Percentiles rank a stretch among this genome's conserved stretches.
phyloP scores from a whole-genome alignment of 176 grass and related monocot species.

The Oryza longistaminata region DNA sequence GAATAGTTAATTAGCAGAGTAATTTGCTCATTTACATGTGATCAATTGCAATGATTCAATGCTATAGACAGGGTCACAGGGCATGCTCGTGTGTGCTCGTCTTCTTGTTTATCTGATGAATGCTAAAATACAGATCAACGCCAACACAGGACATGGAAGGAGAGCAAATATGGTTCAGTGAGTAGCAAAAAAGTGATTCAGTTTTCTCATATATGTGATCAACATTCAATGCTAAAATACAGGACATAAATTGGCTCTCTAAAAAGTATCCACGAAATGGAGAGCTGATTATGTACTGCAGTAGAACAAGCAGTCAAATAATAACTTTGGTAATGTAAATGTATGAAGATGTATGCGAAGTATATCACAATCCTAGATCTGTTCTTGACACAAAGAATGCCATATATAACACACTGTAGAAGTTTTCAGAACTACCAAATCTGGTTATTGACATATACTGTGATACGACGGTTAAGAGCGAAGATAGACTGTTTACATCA shows the following conservation, averaged over 20 bases:
- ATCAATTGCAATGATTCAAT: background rate
- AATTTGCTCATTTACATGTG: background rate
- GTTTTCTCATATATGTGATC: background rate
- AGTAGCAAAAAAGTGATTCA: too few relatives aligned
- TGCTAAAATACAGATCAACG: background rate
- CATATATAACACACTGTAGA: background rate
- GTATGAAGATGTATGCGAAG: background rate
- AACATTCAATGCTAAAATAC: background rate
- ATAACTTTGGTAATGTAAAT: background rate
- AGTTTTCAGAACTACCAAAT: background rate
- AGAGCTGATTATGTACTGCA: background rate
- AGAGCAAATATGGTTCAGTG: too few relatives aligned
- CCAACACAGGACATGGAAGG: background rate
- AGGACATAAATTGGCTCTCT: background rate
- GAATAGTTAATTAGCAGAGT: background rate
- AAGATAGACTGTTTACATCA: constrained; percentile 22
- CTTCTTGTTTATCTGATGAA: background rate
- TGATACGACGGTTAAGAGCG: background rate
- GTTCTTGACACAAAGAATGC: background rate
- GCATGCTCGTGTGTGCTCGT: background rate
- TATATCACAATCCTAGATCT: background rate
- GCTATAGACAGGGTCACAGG: too few relatives aligned
- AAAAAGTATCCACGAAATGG: background rate
- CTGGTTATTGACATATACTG: constrained; percentile 4
- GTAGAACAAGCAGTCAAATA: background rate